A percentile compares a stretch with the other conserved stretches of the same genome.
These are phyloP conservation scores for Wickerhamomyces queroliae DNA, from an alignment of 805 yeast species.

Conservation along the genomic window DNA sequence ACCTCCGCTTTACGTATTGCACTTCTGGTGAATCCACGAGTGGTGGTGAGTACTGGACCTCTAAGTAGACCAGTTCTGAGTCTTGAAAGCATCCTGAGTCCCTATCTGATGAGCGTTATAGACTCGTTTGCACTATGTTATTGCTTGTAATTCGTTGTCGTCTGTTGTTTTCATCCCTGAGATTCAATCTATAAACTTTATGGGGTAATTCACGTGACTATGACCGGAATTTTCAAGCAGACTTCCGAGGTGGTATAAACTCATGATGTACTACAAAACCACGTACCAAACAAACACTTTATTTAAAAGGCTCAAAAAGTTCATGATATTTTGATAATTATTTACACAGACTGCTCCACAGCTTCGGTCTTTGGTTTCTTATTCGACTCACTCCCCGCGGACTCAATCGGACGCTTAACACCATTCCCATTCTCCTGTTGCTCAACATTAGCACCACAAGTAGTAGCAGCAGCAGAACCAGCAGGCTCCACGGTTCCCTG, in stretches of 20 bases:
- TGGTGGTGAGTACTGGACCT: neutral
- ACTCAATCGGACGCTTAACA: neutral
- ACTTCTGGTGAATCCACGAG: constrained; percentile 28
- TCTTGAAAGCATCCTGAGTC: constrained; percentile 16
- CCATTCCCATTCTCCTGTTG: neutral
- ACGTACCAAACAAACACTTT: no score
- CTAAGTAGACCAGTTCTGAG: constrained; percentile 2
- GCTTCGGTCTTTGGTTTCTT: neutral
- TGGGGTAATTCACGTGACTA: no score
- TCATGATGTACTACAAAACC: no score
- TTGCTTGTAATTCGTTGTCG: no score
- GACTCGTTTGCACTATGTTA: no score
- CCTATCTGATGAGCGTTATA: no score
- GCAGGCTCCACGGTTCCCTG: constrained; percentile 26
- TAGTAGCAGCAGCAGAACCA: neutral
- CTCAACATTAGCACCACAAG: neutral
- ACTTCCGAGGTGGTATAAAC: no score
- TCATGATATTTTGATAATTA: no score
- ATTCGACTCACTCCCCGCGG: neutral
- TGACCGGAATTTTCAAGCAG: no score
- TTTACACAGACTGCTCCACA: neutral
- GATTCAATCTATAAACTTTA: no score
- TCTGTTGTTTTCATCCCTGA: no score
- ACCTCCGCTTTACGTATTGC: constrained; percentile 44
- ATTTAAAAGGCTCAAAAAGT: no score